Base-by-base conservation (phyloP, 2,329 filamentous ascomycete genomes). In the Claviceps digitariae region DNA sequence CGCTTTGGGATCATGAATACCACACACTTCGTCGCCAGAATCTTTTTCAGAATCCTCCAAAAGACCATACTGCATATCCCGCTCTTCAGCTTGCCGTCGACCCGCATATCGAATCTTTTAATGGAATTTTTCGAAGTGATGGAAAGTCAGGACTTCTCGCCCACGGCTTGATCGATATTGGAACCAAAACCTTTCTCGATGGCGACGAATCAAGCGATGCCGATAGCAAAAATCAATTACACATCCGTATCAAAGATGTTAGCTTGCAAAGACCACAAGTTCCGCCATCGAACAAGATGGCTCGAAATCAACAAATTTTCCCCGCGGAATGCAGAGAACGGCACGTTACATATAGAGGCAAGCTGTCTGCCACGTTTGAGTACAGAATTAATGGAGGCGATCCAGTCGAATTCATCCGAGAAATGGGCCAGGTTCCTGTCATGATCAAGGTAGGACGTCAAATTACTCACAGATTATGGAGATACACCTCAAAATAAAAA, bases 41-140 rank as follows among this genome's bases (percentile, higher is more conserved):
- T 51, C 85, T 98, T 23, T 98, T 98, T 69, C 78, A 81, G 63
- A 84, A 94, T 60, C 91, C 93, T 20, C 91, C 93, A 0, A 85
- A 81, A 63, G 90, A 97, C 66, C 85, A 82, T 61, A 86, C 86
- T 10, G 89, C 91, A 55, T 97, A 95, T 65, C 93, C 93, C 15
- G 79, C 86, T 23, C 81, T 98, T 48, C 85, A 90, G 62, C 79
- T 80, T 56, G 87, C 91, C n/a, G 83, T 97, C 55, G 78, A 87
- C 59, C 93, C 93, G 50, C 93, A 98, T 69, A 86, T 97, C 62
- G 84, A 96, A 64, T 93, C 93, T 7, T 98, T 96, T 80, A 95
- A 98, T 74, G 83, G 83, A 51, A 77, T 97, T 48, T 94, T 96
- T 66, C 80, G 83, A 34, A 75, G 78, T 54, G 78, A 84, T 68